Evolutionary conservation across 768 basidiomycete genomes (phyloP), one percentile per base, ranked within the genome.

Genomic region (Mycena kentingensis): DNA sequence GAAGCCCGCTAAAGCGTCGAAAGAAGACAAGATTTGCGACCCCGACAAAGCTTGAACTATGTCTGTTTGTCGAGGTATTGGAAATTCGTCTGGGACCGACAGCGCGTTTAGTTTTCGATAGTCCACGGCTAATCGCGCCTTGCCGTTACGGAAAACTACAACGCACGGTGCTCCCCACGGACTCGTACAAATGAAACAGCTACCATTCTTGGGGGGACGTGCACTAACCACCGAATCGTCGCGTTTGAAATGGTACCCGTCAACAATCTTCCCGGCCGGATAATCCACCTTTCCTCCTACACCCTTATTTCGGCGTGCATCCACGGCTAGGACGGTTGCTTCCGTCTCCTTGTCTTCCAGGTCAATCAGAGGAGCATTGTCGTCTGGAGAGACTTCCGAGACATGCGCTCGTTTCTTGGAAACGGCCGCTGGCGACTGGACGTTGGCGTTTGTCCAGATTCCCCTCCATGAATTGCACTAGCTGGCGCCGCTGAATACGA

Each of bases 1-100:
- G 51, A 70, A 72, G 4, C 70, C 67, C 0, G 70, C 52, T 2
- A 68, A 52, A 3, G 67, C 65, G 54, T 71, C 31, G 31, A 32
- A 32, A 8, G 31, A 32, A 16, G 31, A 32, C 31, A 32, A 16
- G 31, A 32, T 16, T 70, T 25, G 55, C n/a, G 58, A 26, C 0
- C 65, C 65, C 12, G 51, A 55, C 12, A 67, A 46, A 1, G 64
- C 57, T 31, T 59, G 57, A 5, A 68, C 25, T 0, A 68, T 66
- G 10, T 63, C 60, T 12, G 32, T 22, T 46, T 66, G 65, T 26
- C 57, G 28, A 5, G 65, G 65, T 5, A 67, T 49, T 29, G 65
- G 65, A 44, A 64, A 66, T 48, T 66, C 61, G 44, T 66, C 65
- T 26, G n/a, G n/a, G n/a, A n/a, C n/a, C n/a, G n/a, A n/a, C n/a